Evolutionary conservation across 176 grass and related monocot species (phyloP), one percentile per base, ranked within the genome.

Genomic region (Cenchrus americanus): DNA sequence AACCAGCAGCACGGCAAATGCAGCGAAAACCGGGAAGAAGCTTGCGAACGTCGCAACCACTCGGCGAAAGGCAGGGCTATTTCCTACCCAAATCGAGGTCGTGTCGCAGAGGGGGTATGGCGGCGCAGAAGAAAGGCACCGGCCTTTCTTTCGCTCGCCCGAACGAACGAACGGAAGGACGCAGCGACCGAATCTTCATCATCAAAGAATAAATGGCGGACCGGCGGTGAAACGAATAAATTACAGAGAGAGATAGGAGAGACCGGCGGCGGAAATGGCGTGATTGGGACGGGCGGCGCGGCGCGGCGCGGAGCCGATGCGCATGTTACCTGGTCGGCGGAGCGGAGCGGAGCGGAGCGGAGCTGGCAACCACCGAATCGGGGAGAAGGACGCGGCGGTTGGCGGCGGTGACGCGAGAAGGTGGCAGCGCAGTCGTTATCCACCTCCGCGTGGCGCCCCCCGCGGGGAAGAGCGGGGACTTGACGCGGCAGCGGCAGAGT

Each of bases 311-410:
- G 43, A 44, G 70, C 4, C 7, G 71, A 40, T 51, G 48, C 26
- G 32, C 73, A 76, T 76, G 73, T 22, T 76, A 82, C 79, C 85
- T 82, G 79, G 85, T 67, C 85, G 78, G 85, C 70, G 85, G 11
- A 73, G 26, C 58, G n/a, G 43, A 44, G 43, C 43, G 0, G 43
- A 44, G 43, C 43, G 0, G 43, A 30, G 27, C 27, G 1, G 66
- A 85, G 75, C 66, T 15, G 69, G 71, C 77, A 81, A 60, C 71
- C 15, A 54, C 62, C 47, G 76, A 62, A 46, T 23, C 22, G 15
- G 14, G 12, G 61, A 13, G 15, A 49, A 49, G 41, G 40, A 46
- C 15, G 3, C 51, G 53, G 67, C 3, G 52, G 79, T 59, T 30
- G 34, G 34, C 34, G 34, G 34, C 34, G 34, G 34, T 37, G 34